Evolutionary conservation across 495 filamentous ascomycete genomes (phyloP).

Genomic region (Lindgomyces ingoldianus): DNA sequence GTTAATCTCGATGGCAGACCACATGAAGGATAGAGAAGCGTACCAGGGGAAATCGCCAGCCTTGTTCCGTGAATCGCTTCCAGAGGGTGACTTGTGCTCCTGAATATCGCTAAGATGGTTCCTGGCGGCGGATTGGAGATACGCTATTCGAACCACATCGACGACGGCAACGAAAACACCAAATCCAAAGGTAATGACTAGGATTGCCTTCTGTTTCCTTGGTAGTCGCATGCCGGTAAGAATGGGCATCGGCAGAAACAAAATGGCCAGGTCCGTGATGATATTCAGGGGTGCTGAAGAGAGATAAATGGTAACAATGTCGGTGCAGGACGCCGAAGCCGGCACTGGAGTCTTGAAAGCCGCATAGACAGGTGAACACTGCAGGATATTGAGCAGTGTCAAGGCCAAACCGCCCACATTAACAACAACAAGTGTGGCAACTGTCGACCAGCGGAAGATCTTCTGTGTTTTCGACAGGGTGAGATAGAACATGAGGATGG

Average conservation of each 20-base stretch:
- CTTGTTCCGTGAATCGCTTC: conserved; percentile 25
- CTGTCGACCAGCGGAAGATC: conserved; percentile 68
- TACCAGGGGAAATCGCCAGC: conserved; percentile 65
- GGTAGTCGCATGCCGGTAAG: conserved; percentile 83
- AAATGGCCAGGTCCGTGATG: conserved; percentile 77
- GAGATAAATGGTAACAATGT: conserved; percentile 78
- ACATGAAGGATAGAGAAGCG: conserved; percentile 84
- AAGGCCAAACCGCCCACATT: conserved; percentile 76
- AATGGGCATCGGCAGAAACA: conserved; percentile 84
- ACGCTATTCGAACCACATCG: conserved; percentile 86
- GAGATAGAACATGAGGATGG: conserved; percentile 87
- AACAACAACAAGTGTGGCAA: conserved; percentile 69
- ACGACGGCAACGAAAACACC: conserved; percentile 85
- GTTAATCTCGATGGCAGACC: conserved; percentile 89
- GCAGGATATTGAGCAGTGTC: conserved; percentile 84
- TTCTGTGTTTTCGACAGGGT: conserved; percentile 73
- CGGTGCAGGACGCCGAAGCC: conserved; percentile 58
- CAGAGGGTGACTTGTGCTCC: conserved; percentile 20
- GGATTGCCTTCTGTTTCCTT: conserved; percentile 76
- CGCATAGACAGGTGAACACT: conserved; percentile 74
- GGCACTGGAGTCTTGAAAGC: conserved; percentile 56
- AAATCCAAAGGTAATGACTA: conserved; percentile 77
- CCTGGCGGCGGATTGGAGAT: conserved; percentile 69
- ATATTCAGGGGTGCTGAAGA: conserved; percentile 83
- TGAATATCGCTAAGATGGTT: conserved; percentile 14